Evolutionary conservation across 768 basidiomycete species (phyloP).

Genomic region (Nevesoporus exiguus): DNA sequence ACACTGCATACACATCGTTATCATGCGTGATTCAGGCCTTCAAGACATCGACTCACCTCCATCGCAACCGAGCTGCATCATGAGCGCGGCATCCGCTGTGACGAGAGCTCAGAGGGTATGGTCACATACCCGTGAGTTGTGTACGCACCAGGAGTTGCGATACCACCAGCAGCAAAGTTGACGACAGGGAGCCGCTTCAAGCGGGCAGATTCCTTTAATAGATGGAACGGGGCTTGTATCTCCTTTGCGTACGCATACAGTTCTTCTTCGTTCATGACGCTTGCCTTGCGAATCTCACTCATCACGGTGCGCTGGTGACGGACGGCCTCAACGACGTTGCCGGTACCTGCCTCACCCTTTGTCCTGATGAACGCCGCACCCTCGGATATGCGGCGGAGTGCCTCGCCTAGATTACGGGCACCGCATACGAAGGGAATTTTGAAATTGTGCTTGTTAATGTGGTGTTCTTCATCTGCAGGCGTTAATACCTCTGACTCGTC

Average conservation of each 20-base stretch:
- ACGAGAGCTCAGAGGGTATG: neutral
- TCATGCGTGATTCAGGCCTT: neutral
- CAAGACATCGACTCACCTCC: constrained; percentile 59
- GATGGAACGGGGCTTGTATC: constrained; percentile 88
- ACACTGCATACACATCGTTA: constrained; percentile 51
- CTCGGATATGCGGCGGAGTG: constrained; percentile 92
- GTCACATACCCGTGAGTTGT: neutral
- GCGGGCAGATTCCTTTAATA: constrained; percentile 94
- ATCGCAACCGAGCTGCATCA: constrained; percentile 99
- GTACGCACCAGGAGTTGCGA: constrained; percentile 79
- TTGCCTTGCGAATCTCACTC: constrained; percentile 79
- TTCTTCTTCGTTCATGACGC: constrained; percentile 92
- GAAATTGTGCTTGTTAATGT: constrained; percentile 95
- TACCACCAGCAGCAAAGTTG: constrained; percentile 93
- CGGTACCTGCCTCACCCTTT: constrained; percentile 90
- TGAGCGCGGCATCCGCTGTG: constrained; percentile 88
- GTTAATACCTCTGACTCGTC: constrained; percentile 95
- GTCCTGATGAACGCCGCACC: constrained; percentile 99
- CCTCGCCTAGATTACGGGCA: constrained; percentile 92
- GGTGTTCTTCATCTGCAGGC: constrained; percentile 92
- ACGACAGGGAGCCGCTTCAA: constrained; percentile 92
- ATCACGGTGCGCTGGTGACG: constrained; percentile 84
- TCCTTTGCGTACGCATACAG: constrained; percentile 92
- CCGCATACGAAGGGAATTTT: constrained; percentile 97
- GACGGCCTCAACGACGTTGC: constrained; percentile 91